Evolutionary conservation across 345 rosid genomes (phyloP), one percentile per base, ranked within the genome.

Genomic region (Hirschfeldia incana): DNA sequence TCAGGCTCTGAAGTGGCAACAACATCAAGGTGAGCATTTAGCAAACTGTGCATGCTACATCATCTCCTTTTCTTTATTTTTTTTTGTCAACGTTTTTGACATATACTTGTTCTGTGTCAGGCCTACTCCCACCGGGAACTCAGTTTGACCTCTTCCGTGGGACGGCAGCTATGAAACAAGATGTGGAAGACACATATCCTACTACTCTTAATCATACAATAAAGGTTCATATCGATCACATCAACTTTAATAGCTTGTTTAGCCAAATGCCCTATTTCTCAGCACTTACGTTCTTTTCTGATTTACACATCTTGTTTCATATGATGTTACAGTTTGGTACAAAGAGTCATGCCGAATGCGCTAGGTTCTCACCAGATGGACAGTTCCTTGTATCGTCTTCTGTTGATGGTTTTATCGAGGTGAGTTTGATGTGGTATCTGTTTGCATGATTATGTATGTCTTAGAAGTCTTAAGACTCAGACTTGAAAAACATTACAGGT

Each of bases 1-100:
- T 53, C 99, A 96, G 86, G 97, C 98, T 76, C 81, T 93, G 75
- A 96, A 96, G 81, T 96, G 99, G 99, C 98, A 96, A 85, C 99
- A 93, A 76, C 97, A 93, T 82, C 99, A 93, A 92, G 99, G 99
- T 95, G 68, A 82, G 63, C 63, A 16, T 59, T 75, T 81, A 67
- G 16, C 55, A 39, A 76, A 58, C 49, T 76, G 73, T 72, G 44
- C 65, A 69, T 69, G 67, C 63, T 44, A 68, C 42, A 27, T 70
- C 17, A 51, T 60, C 49, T 42, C 1, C 4, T 55, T 37, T 39
- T 42, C 39, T 21, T 73, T 16, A 53, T 1, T 16, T 1, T 7
- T 74, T 44, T 46, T 59, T 34, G 26, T 49, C 64, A 26, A 64
- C 3, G 1, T 28, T 65, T 44, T 16, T 46, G 33, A 11, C 32